Evolutionary conservation across 345 rosid genomes (phyloP), one percentile per base, ranked within the genome.

Genomic region (Syzygium jambos): DNA sequence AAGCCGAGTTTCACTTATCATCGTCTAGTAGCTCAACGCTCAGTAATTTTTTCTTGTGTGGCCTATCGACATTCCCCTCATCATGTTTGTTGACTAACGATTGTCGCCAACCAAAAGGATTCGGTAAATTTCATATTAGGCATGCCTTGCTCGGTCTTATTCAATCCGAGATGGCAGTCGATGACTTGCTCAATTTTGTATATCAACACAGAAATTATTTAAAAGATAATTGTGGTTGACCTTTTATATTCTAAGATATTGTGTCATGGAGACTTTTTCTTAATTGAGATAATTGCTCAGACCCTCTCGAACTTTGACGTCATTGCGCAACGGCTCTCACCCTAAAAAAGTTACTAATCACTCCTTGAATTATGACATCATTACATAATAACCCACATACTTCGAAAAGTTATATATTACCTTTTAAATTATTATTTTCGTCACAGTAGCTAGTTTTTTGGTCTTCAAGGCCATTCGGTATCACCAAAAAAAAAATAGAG

Each of bases 21-120:
- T 57, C 29, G 25, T 0, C 11, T 4, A 13, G 65, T 25, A 29
- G 65, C 0, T 57, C 0, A 0, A 4, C 1, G 0, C 65, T 11
- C 0, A 11, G 7, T 57, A 57, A 25, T 25, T 25, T 57, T 41
- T 57, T 25, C 65, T 2, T 11, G 0, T 25, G 27, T 25, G 38
- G 38, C 12, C 14, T 0, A 1, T 25, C 1, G 7, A 1, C 1
- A 13, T 4, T 4, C 15, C 25, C 27, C 15, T 57, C 30, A 57
- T 25, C 65, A 25, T 30, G 30, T 57, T 11, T 25, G 65, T 57
- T 15, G 27, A 11, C 30, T 4, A 11, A 25, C 13, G 11, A 4
- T 25, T 3, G 29, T 57, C 25, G 65, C 30, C 6, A 1, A 57
- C 65, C 0, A 57, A 57, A 57, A 57, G 3, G 11, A 57, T 30